These are phyloP conservation scores for Xylaria sp. DNA, from an alignment of 2,329 filamentous ascomycete species.

Conservation along the genomic window DNA sequence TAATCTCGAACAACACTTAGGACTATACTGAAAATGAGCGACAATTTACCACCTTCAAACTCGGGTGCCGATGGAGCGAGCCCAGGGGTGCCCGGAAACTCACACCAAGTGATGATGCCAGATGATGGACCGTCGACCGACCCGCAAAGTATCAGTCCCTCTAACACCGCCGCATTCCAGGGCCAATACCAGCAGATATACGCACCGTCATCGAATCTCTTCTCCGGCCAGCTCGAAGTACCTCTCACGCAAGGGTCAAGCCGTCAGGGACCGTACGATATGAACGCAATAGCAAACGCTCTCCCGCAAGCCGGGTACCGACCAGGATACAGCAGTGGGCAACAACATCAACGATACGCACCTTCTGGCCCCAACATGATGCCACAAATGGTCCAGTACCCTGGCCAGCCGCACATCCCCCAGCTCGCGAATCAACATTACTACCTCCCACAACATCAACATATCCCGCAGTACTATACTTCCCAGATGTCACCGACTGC, in stretches of 20 bases:
- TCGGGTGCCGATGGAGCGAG: slow-evolving; percentile 46
- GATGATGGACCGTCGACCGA: slow-evolving; percentile 40
- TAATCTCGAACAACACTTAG: slow-evolving; percentile 5
- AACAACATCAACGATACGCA: slow-evolving; percentile 43
- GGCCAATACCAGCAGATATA: slow-evolving; percentile 49
- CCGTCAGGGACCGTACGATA: slow-evolving; percentile 56
- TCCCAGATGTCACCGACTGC: slow-evolving; percentile 51
- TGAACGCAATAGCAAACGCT: slow-evolving; percentile 57
- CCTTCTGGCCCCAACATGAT: slow-evolving; percentile 51
- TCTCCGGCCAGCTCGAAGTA: slow-evolving; percentile 57
- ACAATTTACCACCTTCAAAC: slow-evolving; percentile 46
- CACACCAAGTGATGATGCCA: slow-evolving; percentile 37
- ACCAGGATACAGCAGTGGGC: slow-evolving; percentile 51
- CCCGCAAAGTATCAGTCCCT: slow-evolving; percentile 38
- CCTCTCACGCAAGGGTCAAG: slow-evolving; percentile 46
- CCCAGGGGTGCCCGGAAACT: slow-evolving; percentile 38
- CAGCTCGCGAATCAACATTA: slow-evolving; percentile 57
- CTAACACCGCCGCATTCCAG: slow-evolving; percentile 43
- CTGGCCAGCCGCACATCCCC: slow-evolving; percentile 51
- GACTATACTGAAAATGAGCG: slow-evolving; percentile 49
- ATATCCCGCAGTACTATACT: slow-evolving; percentile 57
- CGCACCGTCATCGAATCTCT: slow-evolving; percentile 52
- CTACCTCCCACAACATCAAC: slow-evolving; percentile 58
- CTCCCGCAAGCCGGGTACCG: slow-evolving; percentile 56
- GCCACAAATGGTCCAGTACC: slow-evolving; percentile 55